Evolutionary conservation across 371 early-diverging fungal species (phyloP), one percentile per base, ranked within the genome.

Genomic region (Mucor irregularis): DNA sequence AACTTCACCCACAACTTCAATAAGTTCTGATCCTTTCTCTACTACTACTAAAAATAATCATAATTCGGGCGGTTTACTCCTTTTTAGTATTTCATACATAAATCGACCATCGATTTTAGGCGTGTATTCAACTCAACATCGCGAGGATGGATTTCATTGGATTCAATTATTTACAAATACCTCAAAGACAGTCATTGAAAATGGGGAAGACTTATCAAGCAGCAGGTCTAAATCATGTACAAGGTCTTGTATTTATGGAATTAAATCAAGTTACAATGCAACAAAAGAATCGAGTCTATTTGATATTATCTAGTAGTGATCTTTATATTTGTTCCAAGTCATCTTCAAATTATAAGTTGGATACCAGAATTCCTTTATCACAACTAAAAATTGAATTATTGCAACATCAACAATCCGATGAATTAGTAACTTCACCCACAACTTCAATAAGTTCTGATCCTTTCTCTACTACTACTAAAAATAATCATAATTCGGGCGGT

Each of bases 221-320:
- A 54, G 55, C 26, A 46, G 35, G 26, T 54, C 55, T n/a, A 45
- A 29, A 16, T 13, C 46, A 47, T 21, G 28, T 57, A 0, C 56
- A 61, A 44, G 72, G 70, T 9, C 52, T 61, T 3, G 52, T 58
- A 0, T 72, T 76, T 44, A 64, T 45, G 30, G 69, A 67, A 43
- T 34, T 61, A 4, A 54, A 66, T 40, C 53, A 30, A 34, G 25
- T 17, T n/a, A 39, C 56, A 14, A 35, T 49, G 47, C 49, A 58
- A 34, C 37, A 37, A 9, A 49, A 53, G n/a, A 59, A 61, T n/a
- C 30, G 53, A 19, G 71, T 74, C 1, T 25, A 58, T 31, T 44
- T 74, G 2, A 35, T 58, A 17, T 11, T 55, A 4, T 13, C 31
- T 0, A 29, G 51, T 11, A 49, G 50, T n/a, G 11, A 4, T 11